Percentiles rank a stretch among this genome's conserved stretches.
phyloP scores from a whole-genome alignment of 805 yeast species.

The Suhomyces faveliae region DNA sequence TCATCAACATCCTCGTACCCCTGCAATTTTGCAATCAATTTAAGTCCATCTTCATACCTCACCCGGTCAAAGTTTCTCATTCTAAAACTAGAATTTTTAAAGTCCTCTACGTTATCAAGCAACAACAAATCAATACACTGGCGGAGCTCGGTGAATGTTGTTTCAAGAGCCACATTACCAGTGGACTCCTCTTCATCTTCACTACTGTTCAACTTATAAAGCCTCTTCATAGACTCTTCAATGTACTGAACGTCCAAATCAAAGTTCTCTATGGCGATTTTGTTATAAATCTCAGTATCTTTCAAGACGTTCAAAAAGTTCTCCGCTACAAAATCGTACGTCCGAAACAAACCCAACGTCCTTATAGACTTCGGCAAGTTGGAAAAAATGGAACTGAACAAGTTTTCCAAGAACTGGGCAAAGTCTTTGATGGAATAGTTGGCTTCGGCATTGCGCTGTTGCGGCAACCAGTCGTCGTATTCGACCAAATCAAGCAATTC shows the following conservation, averaged over 20 bases:
- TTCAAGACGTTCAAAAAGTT: conserved; percentile 62
- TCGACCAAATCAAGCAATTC: conserved; percentile 83
- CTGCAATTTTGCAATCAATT: conserved; percentile 54
- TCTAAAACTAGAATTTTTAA: conserved; percentile 46
- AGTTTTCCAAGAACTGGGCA: conserved; percentile 78
- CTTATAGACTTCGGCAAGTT: conserved; percentile 77
- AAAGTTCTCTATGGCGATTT: conserved; percentile 67
- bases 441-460: conserved; percentile 54
- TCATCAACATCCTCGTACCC: conserved; percentile 16
- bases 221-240: conserved; percentile 51
- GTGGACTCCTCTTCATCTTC: conserved; percentile 16
- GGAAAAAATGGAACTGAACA: conserved; percentile 81
- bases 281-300: conserved; percentile 54
- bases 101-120: conserved; percentile 62
- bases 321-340: conserved; percentile 79
- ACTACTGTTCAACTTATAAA: conserved; percentile 25
- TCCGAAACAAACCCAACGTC: conserved; percentile 77
- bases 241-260: conserved; percentile 77
- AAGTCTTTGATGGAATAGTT: conserved; percentile 76
- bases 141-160: conserved; percentile 74
- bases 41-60: conserved; percentile 66
- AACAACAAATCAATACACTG: conserved; percentile 75
- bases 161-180: conserved; percentile 55
- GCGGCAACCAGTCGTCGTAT: conserved; percentile 74
- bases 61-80: conserved; percentile 67